Evolutionary conservation across 495 filamentous ascomycete genomes (phyloP).

Genomic region (Amniculicola lignicola): DNA sequence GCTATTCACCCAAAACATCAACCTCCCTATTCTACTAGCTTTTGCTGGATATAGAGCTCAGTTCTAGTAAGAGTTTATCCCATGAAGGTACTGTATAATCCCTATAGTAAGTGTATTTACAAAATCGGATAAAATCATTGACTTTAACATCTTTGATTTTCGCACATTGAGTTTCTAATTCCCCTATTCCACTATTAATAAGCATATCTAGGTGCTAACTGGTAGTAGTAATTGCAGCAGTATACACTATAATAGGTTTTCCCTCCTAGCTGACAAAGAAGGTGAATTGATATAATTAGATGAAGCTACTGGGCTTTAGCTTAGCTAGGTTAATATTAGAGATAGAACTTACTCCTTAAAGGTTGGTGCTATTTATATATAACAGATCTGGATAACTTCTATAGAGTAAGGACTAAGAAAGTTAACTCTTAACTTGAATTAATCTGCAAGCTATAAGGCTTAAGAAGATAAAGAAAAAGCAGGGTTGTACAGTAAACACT

Average conservation of each 20-base stretch:
- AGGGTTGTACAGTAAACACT: constrained; percentile 7
- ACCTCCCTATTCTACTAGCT: neutral
- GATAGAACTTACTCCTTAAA: neutral
- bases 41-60: neutral
- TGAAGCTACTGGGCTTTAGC: neutral
- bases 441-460: neutral
- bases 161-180: constrained; percentile 9
- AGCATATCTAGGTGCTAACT: constrained; percentile 4
- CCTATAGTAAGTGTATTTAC: constrained; percentile 25
- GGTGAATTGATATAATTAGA: neutral
- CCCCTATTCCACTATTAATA: constrained; percentile 18
- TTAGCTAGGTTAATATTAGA: neutral
- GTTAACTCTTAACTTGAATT: neutral
- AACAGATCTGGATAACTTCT: neutral
- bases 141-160: constrained; percentile 16
- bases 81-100: constrained; percentile 23
- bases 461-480: constrained; percentile 1
- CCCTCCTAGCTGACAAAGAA: neutral
- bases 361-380: neutral
- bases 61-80: neutral
- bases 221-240: neutral
- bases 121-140: constrained; percentile 29
- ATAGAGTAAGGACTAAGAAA: neutral
- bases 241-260: neutral
- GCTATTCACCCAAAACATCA: neutral